Base-by-base conservation (phyloP, 2,329 filamentous ascomycete species). In the Huntiella decipiens region DNA sequence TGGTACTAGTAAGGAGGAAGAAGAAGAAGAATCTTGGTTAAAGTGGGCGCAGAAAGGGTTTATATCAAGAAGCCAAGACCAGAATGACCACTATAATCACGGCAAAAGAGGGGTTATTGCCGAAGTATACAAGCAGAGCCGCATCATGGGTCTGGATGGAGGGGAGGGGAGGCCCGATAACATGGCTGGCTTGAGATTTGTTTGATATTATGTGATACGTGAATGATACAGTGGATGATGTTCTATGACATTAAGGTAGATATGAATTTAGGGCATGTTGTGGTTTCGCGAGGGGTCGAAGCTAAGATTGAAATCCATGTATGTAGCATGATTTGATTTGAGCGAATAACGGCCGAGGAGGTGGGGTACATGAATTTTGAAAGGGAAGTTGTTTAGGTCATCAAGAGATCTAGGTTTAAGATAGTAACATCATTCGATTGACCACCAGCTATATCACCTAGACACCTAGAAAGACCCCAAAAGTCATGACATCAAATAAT, bases 261-360 rank as follows among this genome's bases (percentile, higher is more conserved):
- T n/a, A 15, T 44, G 15, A 15, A 16, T 43, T 7, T 28, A 17
- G 13, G n/a, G 33, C n/a, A 2, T 12, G 6, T 17, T 33, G 10
- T 44, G 32, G 32, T 15, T 35, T n/a, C n/a, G 11, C 32, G 6
- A 43, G 15, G 8, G 19, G 28, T 16, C 4, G 28, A 35, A 34
- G 33, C 34, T 32, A 35, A 13, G 32, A 13, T 28, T 33, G 32
- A 34, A 34, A 44, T 19, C 19, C 17, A 44, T 44, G 42, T 19
- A 44, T 44, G 42, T 19, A 16, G 28, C 42, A 16, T 19, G 19
- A 45, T 36, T 17, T 48, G 46, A 49, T 43, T 34, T 46, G 47
- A 49, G 43, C 47, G 43, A 49, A 49, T 49, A 49, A 48, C 40
- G 44, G 38, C 47, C 44, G 50, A 50, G 46, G 44, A 46, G 46